phyloP scores from a whole-genome alignment of 2,329 filamentous ascomycete species.

The Aureobasidium vineae region DNA sequence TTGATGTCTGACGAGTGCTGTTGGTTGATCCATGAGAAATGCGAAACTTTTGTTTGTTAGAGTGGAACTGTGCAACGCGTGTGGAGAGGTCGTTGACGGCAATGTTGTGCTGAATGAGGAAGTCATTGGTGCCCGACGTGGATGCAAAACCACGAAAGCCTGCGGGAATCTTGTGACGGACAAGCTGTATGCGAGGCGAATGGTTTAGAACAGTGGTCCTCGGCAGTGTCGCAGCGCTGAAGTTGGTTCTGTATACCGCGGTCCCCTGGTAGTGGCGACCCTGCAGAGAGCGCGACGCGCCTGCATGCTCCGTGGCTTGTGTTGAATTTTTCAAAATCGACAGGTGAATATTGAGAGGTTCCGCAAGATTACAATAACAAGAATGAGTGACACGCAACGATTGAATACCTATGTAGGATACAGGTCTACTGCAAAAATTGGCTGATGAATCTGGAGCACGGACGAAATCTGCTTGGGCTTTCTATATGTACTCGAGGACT shows the following conservation, averaged over 20 bases:
- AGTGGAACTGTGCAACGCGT: constrained; percentile 51
- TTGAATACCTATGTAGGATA: background rate
- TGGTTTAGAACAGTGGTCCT: background rate
- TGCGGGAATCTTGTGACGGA: background rate
- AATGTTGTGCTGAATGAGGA: constrained; percentile 44
- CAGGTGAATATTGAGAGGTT: background rate
- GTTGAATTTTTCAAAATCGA: background rate
- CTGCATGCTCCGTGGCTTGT: background rate
- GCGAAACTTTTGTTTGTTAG: constrained; percentile 61
- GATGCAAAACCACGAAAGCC: constrained; percentile 12
- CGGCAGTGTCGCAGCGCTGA: background rate
- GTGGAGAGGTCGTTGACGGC: constrained; percentile 49
- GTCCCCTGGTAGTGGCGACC: constrained; percentile 11
- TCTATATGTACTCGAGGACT: background rate
- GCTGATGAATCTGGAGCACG: constrained; percentile 5
- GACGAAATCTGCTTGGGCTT: constrained; percentile 11
- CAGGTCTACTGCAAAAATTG: constrained; percentile 15
- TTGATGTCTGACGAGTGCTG: constrained; percentile 60
- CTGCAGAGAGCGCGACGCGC: constrained; percentile 3
- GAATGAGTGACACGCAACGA: background rate
- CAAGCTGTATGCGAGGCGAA: background rate
- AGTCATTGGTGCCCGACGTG: background rate
- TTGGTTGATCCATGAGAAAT: constrained; percentile 77
- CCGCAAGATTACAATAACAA: background rate
- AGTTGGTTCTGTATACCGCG: constrained; percentile 2